Conservation (phyloP, 257 asterid genomes). For the Ilex asprella region DNA sequence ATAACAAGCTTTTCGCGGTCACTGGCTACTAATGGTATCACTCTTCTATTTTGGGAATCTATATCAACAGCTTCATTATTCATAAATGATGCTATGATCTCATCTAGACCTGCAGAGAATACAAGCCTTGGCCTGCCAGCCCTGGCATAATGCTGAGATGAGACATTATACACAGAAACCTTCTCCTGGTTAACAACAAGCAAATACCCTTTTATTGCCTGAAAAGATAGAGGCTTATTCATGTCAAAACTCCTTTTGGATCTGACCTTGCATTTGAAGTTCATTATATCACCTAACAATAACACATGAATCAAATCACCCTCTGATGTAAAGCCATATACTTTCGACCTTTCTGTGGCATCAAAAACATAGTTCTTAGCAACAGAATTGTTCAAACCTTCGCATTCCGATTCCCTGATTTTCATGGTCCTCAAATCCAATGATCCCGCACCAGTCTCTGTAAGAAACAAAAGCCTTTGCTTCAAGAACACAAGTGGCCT, state of each 20-base stretch:
- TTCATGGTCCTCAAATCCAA: slow-evolving; percentile 92
- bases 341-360: slow-evolving; percentile 75
- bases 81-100: slow-evolving; percentile 53
- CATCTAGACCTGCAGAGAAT: slow-evolving; percentile 58
- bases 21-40: slow-evolving; percentile 51
- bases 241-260: slow-evolving; percentile 66
- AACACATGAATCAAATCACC: slow-evolving; percentile 75
- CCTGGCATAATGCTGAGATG: slow-evolving; percentile 80
- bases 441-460: slow-evolving; percentile 89
- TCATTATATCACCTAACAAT: slow-evolving; percentile 75
- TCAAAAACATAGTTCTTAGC: slow-evolving; percentile 67
- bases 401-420: slow-evolving; percentile 78
- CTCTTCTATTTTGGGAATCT: slow-evolving; percentile 16
- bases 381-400: slow-evolving; percentile 63
- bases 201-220: slow-evolving; percentile 81
- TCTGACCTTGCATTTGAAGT: slow-evolving; percentile 81
- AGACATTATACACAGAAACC: slow-evolving; percentile 62
- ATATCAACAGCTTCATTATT: slow-evolving; percentile 32
- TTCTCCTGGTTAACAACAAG: slow-evolving; percentile 51
- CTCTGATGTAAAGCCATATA: slow-evolving; percentile 64
- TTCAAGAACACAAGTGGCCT: slow-evolving; percentile 74
- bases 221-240: slow-evolving; percentile 53
- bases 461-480: slow-evolving; percentile 87
- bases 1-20: slow-evolving; percentile 73
- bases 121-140: slow-evolving; percentile 61